These are phyloP conservation scores for Schizophyllum amplum DNA, from an alignment of 1,284 basidiomycete species.

Conservation along the genomic window DNA sequence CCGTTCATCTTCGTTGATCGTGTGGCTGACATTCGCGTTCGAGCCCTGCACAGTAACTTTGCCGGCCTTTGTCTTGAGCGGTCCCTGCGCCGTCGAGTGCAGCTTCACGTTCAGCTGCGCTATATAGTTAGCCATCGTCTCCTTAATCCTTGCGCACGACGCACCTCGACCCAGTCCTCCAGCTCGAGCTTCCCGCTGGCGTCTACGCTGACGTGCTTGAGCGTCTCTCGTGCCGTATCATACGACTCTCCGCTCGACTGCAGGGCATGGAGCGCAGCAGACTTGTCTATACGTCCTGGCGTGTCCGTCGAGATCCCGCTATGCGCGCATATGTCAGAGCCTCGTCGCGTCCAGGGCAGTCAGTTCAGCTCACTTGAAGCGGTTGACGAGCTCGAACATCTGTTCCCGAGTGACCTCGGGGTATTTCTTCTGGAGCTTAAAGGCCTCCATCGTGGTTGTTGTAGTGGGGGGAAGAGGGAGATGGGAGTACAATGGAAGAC, in stretches of 20 bases:
- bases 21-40: conserved; percentile 94
- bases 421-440: conserved; percentile 89
- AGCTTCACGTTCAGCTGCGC: conserved; percentile 77
- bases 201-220: conserved; percentile 93
- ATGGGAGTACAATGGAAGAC: neutral
- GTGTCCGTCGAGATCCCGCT: conserved; percentile 82
- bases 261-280: conserved; percentile 68
- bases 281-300: conserved; percentile 81
- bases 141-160: conserved; percentile 19
- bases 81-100: conserved; percentile 44
- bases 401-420: conserved; percentile 88
- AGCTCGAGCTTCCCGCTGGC: conserved; percentile 94
- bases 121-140: conserved; percentile 9
- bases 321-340: conserved; percentile 6
- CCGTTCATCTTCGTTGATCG: conserved; percentile 96
- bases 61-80: conserved; percentile 70
- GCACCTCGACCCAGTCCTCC: conserved; percentile 95
- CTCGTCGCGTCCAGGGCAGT: neutral
- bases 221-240: conserved; percentile 82
- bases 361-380: conserved; percentile 79
- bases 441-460: conserved; percentile 75
- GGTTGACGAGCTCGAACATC: conserved; percentile 87
- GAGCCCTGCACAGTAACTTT: conserved; percentile 94
- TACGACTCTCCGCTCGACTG: conserved; percentile 83
- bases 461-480: neutral